These are phyloP conservation scores for Xylaria sp. DNA, from an alignment of 2,329 filamentous ascomycete genomes.

Conservation along the genomic window DNA sequence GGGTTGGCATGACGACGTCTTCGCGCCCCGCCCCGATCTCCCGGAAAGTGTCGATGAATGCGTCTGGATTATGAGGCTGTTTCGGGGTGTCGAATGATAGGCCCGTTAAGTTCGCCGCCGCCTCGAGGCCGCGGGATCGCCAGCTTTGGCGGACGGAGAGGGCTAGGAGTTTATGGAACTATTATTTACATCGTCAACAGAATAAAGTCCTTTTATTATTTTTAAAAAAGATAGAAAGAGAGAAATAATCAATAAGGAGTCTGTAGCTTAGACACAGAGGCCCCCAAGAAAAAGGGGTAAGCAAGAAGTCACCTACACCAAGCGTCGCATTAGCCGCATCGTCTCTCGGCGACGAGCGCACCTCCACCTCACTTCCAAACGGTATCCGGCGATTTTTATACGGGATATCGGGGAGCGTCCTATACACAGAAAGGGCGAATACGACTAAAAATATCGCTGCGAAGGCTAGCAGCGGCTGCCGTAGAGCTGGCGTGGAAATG, in stretches of 20 bases:
- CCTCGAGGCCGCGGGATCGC: conserved; percentile 52
- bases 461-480: neutral
- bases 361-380: neutral
- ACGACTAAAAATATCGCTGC: neutral
- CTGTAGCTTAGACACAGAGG: no score
- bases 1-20: conserved; percentile 25
- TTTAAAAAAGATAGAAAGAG: neutral
- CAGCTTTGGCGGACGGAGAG: conserved; percentile 45
- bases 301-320: neutral
- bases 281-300: neutral
- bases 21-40: conserved; percentile 30
- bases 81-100: conserved; percentile 50
- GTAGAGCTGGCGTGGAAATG: neutral
- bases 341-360: neutral
- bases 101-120: conserved; percentile 50
- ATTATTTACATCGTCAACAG: neutral
- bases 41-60: conserved; percentile 48
- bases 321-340: conserved; percentile 2
- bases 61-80: conserved; percentile 48
- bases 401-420: neutral
- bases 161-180: conserved; percentile 5
- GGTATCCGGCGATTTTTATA: neutral
- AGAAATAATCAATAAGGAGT: neutral
- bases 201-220: neutral
- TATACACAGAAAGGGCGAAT: neutral